Base-by-base conservation (phyloP, 768 basidiomycete genomes). In the Dacryopinax primogenitus region DNA sequence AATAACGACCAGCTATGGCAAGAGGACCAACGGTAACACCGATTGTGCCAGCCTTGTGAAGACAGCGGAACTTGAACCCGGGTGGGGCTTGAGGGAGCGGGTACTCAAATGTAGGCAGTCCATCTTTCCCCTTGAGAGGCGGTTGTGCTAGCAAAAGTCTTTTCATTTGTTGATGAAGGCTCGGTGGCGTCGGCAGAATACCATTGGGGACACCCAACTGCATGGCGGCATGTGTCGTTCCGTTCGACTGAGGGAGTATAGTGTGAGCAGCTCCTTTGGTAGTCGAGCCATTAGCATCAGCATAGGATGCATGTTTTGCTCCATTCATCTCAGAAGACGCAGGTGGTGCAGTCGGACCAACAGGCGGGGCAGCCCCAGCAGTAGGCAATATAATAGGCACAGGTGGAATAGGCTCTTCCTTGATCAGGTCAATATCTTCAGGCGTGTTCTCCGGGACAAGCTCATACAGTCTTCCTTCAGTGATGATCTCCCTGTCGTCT, bases 21-120 rank as follows among this genome's bases (percentile, higher is more conserved):
- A 58, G 51, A 3, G 51, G 51, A 15, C 51, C 51, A 13, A 58
- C 51, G 4, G 51, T 58, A 30, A 58, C 51, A 32, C 51, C 51
- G 51, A 58, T 30, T 6, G 51, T 58, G 26, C 51, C 51, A 32
- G 11, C 4, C 4, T 30, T 58, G 51, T 58, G 51, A 28, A 58
- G 21, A 30, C 51, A 58, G 26, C 51, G 51, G 51, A 58, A 58
- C 30, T 58, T 58, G 51, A 58, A 58, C 26, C 51, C 51, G 4
- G 51, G 51, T 3, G 51, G 51, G 3, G 51, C 51, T 21, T 58
- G 51, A 30, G 51, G 51, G 9, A 28, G 51, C 15, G 51, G 51
- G 32, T 58, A 58, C 13, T 58, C 51, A 30, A 58, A 58, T 23
- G 51, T 28, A 32, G 30, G 51, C 26, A 11, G 23, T 6, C 51